These are phyloP conservation scores for Kokia cookei DNA, from an alignment of 441 rosid genomes.

Conservation along the genomic window DNA sequence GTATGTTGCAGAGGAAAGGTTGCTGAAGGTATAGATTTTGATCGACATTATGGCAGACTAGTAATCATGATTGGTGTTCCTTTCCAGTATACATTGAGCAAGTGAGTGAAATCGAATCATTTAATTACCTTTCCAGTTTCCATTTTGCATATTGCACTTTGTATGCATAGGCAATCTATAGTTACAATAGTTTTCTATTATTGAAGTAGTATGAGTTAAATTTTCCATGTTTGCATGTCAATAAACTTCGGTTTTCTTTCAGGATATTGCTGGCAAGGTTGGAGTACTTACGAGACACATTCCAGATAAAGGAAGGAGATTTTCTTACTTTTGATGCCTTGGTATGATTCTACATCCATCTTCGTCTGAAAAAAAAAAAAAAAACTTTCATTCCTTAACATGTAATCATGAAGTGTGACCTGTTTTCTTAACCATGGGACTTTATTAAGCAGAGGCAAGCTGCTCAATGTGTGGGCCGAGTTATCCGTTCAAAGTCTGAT, in stretches of 20 bases:
- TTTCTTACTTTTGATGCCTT: conserved; percentile 92
- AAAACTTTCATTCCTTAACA: background rate
- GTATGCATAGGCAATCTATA: background rate
- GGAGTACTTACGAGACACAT: conserved; percentile 89
- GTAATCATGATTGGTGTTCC: conserved; percentile 95
- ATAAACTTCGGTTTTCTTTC: conserved; percentile 14
- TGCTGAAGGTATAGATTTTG: conserved; percentile 98
- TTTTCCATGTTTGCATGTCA: conserved; percentile 4
- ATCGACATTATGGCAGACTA: conserved; percentile 92
- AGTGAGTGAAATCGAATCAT: conserved; percentile 37
- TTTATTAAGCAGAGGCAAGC: conserved; percentile 75
- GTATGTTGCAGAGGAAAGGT: conserved; percentile 78
- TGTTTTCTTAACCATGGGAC: conserved; percentile 3
- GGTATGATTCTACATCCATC: conserved; percentile 41
- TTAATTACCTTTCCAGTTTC: background rate
- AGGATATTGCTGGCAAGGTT: conserved; percentile 85
- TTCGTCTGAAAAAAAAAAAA: background rate
- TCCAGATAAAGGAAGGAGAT: conserved; percentile 98
- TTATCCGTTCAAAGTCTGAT: conserved; percentile 94
- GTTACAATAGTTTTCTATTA: background rate
- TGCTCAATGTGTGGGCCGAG: conserved; percentile 98
- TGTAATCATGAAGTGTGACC: conserved; percentile 5
- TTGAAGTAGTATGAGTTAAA: background rate
- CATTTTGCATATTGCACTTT: background rate
- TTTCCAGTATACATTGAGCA: conserved; percentile 95